Base-by-base conservation (phyloP, 2,329 filamentous ascomycete species). In the Aureobasidium sp. region DNA sequence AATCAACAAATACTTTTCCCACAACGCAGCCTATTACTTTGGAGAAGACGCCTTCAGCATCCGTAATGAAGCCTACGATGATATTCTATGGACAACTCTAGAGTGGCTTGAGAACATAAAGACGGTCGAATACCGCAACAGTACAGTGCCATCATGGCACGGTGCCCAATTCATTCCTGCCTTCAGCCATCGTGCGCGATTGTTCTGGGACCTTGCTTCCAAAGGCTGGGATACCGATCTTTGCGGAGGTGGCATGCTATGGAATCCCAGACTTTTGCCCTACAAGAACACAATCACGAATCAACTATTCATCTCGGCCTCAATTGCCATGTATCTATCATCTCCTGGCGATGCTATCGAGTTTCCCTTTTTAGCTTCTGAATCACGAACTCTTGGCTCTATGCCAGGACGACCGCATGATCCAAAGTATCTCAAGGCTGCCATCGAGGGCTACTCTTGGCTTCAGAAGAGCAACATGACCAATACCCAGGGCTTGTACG, bases 231-330 rank as follows among this genome's bases (percentile, higher is more conserved):
- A 95, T 69, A 87, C 82, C 21, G 78, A 77, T 29, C 80, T 95
- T 10, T 96, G 93, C 68, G 81, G 81, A 10, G 93, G 93, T 31
- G 93, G 93, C 50, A 96, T 96, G 91, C 80, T 85, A 19, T 97
- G 93, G 93, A 94, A 89, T 65, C 90, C 90, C 2, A 82, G 84
- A 37, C 75, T 93, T 29, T 74, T 80, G 40, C 90, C 91, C 0
- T 97, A 96, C 77, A 97, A 96, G 71, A 97, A 97, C 69, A 90
- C 93, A 64, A 95, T 97, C 67, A 97, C 93, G 31, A 96, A 96
- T 69, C 85, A 96, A 70, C 81, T 96, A 1, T 96, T 83, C 74
- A 89, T 96, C 62, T 81, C 92, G 0, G 90, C 90, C 0, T 94
- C 89, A 23, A 82, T 93, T 37, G 83, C 81, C 57, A 96, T 97